A percentile compares a stretch with the other conserved stretches of the same genome.
Conservation (phyloP, 306 rosid species). For the Ceratonia siliqua region DNA sequence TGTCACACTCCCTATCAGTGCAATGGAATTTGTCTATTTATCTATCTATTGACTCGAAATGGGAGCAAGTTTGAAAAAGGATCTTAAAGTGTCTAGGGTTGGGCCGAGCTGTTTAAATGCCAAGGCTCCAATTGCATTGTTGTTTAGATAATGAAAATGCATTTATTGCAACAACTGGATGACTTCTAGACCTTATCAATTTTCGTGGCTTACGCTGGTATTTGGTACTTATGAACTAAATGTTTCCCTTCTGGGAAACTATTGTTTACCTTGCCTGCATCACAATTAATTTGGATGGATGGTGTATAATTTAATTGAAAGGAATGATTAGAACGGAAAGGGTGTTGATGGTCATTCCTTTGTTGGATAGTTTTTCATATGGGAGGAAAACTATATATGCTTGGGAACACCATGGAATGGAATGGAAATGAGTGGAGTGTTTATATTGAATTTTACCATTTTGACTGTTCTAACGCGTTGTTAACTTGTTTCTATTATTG, state of each 20-base stretch:
- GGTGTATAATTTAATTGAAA: not conserved
- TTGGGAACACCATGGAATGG: not conserved
- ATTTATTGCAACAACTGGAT: not conserved
- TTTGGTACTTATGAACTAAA: conserved; percentile 8
- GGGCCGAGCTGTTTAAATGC: conserved; percentile 21
- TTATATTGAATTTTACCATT: not conserved
- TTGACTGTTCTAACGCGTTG: not conserved
- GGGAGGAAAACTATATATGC: not conserved
- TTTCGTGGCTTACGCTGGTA: not conserved
- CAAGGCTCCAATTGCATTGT: not conserved
- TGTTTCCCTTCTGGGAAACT: conserved; percentile 12
- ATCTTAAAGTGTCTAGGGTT: not conserved
- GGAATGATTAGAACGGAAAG: not conserved
- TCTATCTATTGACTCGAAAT: not conserved
- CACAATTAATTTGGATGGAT: not conserved
- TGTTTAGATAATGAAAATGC: conserved; percentile 27
- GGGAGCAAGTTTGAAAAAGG: not conserved
- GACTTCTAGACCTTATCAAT: not conserved
- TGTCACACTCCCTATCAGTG: not conserved
- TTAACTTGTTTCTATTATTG: conserved; percentile 22
- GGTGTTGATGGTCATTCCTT: not conserved
- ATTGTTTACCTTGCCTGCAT: not conserved
- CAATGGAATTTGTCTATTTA: not conserved
- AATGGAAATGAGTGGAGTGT: conserved; percentile 3
- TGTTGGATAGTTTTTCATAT: not conserved